phyloP scores from a whole-genome alignment of 176 grass and related monocot genomes.

The Lolium multiflorum region DNA sequence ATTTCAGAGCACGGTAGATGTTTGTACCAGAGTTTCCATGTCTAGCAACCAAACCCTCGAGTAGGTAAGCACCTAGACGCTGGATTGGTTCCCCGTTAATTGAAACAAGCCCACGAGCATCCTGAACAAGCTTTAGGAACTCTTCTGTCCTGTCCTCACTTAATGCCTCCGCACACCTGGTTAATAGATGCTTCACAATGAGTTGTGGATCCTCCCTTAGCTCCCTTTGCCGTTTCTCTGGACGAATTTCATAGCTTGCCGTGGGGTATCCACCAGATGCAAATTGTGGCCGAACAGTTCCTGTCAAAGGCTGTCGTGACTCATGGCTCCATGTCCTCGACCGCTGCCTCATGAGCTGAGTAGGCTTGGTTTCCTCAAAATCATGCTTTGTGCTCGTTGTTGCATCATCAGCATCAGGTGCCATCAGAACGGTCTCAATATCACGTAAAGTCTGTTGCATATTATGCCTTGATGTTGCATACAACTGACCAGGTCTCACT shows the following conservation, averaged over 20 bases:
- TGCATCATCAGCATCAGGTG: constrained; percentile 73
- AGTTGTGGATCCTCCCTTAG: constrained; percentile 59
- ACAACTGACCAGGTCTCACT: constrained; percentile 53
- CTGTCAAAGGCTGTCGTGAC: constrained; percentile 45
- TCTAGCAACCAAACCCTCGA: constrained; percentile 92
- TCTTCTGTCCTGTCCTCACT: constrained; percentile 67
- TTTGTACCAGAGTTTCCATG: constrained; percentile 76
- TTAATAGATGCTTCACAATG: constrained; percentile 75
- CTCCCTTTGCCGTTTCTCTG: constrained; percentile 69
- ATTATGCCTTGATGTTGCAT: constrained; percentile 68
- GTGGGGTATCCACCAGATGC: constrained; percentile 43
- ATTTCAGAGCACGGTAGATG: constrained; percentile 77
- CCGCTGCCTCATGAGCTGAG: constrained; percentile 57
- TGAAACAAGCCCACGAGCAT: constrained; percentile 65
- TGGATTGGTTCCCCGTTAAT: constrained; percentile 83
- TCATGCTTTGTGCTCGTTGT: constrained; percentile 54
- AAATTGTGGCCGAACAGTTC: constrained; percentile 42
- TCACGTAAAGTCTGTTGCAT: constrained; percentile 83
- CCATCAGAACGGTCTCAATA: constrained; percentile 97
- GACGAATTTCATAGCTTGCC: constrained; percentile 62
- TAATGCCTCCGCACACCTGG: constrained; percentile 74
- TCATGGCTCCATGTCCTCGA: constrained; percentile 81
- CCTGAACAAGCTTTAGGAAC: constrained; percentile 73
- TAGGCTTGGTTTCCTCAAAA: constrained; percentile 58
- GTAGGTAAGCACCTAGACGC: constrained; percentile 83